Conservation (phyloP, 257 asterid species). For the Verbena officinalis region DNA sequence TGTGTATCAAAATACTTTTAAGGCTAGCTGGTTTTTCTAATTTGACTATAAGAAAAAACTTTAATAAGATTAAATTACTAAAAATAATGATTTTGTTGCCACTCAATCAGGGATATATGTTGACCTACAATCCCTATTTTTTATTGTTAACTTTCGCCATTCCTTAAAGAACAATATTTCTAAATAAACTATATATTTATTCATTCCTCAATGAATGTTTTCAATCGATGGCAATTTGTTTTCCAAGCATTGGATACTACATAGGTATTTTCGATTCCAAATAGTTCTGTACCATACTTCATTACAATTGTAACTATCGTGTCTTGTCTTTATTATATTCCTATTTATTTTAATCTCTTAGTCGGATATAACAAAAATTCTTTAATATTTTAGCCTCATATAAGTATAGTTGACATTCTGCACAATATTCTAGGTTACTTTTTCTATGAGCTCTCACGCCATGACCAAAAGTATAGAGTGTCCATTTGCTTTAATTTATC, state of each 20-base stretch:
- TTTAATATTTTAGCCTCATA: background rate
- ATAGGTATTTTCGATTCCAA: constrained; percentile 30
- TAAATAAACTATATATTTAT: constrained; percentile 13
- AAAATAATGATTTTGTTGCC: too few relatives aligned
- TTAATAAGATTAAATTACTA: too few relatives aligned
- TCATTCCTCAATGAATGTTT: too few relatives aligned
- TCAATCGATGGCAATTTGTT: too few relatives aligned
- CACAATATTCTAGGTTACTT: background rate
- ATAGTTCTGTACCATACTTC: constrained; percentile 32
- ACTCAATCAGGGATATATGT: too few relatives aligned
- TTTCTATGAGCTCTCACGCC: too few relatives aligned
- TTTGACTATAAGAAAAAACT: too few relatives aligned
- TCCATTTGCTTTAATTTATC: too few relatives aligned
- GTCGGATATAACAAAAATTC: constrained; percentile 14
- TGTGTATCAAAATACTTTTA: too few relatives aligned
- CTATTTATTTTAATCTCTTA: constrained; percentile 13
- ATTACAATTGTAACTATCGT: constrained; percentile 18
- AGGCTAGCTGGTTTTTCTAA: too few relatives aligned
- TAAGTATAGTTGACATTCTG: constrained; percentile 26
- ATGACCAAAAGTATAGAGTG: too few relatives aligned
- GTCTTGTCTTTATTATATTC: constrained; percentile 8
- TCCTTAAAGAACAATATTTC: constrained; percentile 3
- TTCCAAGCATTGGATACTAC: constrained; percentile 25
- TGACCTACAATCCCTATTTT: too few relatives aligned
- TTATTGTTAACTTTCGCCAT: constrained; percentile 1